Conservation (phyloP, 179 eudicot species). For the Drosera spatulata region DNA sequence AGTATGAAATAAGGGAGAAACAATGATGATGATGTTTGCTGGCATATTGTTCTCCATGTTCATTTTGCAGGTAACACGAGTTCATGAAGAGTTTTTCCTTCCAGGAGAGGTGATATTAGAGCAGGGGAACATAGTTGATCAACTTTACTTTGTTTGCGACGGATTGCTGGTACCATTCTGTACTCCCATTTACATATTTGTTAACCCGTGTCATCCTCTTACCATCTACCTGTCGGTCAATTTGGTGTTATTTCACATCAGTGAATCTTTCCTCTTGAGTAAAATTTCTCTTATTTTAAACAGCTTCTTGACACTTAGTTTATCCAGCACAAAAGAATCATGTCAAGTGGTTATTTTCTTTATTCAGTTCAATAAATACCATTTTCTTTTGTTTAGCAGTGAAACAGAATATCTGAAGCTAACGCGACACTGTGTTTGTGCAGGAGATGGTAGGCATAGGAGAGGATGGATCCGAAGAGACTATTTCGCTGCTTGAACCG, state of each 20-base stretch:
- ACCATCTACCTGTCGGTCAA: background rate
- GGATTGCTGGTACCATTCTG: conserved; percentile 54
- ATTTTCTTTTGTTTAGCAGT: too few relatives aligned
- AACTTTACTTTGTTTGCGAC: conserved; percentile 81
- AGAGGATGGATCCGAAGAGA: conserved; percentile 57
- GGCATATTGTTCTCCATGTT: background rate
- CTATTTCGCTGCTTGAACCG: conserved; percentile 36
- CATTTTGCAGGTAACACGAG: conserved; percentile 49
- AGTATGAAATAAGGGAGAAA: too few relatives aligned
- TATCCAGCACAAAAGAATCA: too few relatives aligned
- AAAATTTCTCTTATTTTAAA: background rate
- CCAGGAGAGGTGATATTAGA: conserved; percentile 94
- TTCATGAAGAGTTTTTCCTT: conserved; percentile 87
- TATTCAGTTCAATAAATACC: too few relatives aligned
- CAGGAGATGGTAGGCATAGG: conserved; percentile 72
- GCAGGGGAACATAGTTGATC: conserved; percentile 90
- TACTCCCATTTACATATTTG: background rate
- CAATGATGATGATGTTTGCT: too few relatives aligned
- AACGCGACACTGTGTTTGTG: background rate
- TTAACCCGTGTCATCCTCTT: background rate
- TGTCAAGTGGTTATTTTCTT: too few relatives aligned
- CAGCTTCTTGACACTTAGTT: too few relatives aligned
- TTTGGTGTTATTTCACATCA: background rate
- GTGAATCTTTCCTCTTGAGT: background rate
- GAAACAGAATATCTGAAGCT: background rate